Percentiles rank a stretch among this genome's conserved stretches.
These are phyloP conservation scores for Populus hybrid DNA, from an alignment of 441 rosid genomes.

Conservation along the genomic window DNA sequence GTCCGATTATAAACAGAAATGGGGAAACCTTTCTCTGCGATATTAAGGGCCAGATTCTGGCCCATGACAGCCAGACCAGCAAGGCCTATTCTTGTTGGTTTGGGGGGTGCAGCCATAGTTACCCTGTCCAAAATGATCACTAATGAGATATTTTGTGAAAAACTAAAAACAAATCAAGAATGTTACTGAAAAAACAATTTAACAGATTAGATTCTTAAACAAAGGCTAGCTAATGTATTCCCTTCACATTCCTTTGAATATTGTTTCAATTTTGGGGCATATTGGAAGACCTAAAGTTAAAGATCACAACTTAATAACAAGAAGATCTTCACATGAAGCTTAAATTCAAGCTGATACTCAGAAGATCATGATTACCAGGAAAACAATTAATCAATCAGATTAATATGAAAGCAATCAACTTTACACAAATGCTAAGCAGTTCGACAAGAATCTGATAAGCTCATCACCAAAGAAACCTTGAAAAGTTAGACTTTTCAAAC, in stretches of 20 bases:
- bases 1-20: too few relatives aligned
- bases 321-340: neutral
- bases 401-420: neutral
- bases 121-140: slow-evolving; percentile 27
- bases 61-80: slow-evolving; percentile 99
- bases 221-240: neutral
- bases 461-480: neutral
- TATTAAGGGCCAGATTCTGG: too few relatives aligned
- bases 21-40: too few relatives aligned
- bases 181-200: neutral
- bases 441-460: neutral
- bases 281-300: neutral
- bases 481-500: neutral
- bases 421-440: neutral
- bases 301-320: neutral
- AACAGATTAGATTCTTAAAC: neutral
- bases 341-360: neutral
- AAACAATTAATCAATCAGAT: neutral
- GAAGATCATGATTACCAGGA: neutral
- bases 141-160: slow-evolving; percentile 18
- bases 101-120: slow-evolving; percentile 47
- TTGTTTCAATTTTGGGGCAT: neutral
- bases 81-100: slow-evolving; percentile 77
- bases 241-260: neutral
- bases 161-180: neutral